Conservation (phyloP, 1,284 basidiomycete species). For the Ganoderma boninense region DNA sequence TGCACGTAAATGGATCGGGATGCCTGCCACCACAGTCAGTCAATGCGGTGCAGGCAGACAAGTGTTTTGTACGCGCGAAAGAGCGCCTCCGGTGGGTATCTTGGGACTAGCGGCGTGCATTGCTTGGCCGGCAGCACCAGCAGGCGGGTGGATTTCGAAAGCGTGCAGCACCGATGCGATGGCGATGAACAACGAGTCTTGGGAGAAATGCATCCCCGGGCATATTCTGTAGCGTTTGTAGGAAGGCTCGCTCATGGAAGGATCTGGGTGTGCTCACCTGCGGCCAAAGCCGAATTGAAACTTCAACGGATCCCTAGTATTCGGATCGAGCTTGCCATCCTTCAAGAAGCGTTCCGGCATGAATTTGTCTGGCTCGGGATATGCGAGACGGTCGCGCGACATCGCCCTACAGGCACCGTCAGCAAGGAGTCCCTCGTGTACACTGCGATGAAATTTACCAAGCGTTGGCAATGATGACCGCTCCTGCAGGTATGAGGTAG, state of each 20-base stretch:
- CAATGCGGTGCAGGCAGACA: background rate
- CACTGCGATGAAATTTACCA: conserved; percentile 10
- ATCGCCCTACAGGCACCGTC: conserved; percentile 31
- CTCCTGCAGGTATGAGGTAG: conserved; percentile 27
- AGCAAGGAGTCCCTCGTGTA: background rate
- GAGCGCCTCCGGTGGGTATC: background rate
- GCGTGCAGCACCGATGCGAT: conserved; percentile 30
- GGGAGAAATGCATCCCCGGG: conserved; percentile 30
- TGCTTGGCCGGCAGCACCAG: background rate
- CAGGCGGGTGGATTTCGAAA: conserved; percentile 30
- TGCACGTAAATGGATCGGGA: conserved; percentile 11
- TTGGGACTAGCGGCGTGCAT: background rate
- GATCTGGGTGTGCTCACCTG: conserved; percentile 12
- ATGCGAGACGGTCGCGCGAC: conserved; percentile 31
- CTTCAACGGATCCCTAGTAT: conserved; percentile 12
- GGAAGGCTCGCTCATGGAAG: background rate
- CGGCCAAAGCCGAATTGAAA: conserved; percentile 28
- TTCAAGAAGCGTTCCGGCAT: conserved; percentile 33
- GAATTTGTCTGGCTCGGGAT: conserved; percentile 35
- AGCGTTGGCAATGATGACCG: conserved; percentile 19
- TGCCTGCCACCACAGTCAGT: background rate
- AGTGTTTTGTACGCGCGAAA: background rate
- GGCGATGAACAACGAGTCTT: conserved; percentile 32
- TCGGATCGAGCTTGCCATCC: conserved; percentile 1
- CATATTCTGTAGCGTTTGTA: conserved; percentile 22